Base-by-base conservation (phyloP, 2,329 filamentous ascomycete species). In the Gnomoniopsis sp. region DNA sequence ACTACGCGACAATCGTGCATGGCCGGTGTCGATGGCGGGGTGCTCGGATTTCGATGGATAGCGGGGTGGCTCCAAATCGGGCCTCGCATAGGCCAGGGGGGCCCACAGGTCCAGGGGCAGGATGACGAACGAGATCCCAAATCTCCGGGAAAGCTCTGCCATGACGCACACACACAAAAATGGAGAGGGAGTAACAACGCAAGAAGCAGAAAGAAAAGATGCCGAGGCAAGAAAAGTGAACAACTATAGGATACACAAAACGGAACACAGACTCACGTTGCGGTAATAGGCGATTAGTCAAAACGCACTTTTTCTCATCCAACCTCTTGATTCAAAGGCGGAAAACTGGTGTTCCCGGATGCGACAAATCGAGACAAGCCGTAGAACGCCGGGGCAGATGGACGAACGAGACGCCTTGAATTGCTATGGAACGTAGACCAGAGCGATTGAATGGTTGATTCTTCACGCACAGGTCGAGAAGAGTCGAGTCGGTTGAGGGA, bases 141-240 rank as follows among this genome's bases (percentile, higher is more conserved):
- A 48, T 51, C 33, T 59, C 57, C 59, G 46, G 59, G 53, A 50
- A 57, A 58, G 56, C 47, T 59, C 53, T 53, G 49, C 23, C 49
- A 62, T 57, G 59, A 57, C 59, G 56, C 56, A 57, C 56, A 30
- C 55, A 54, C 8, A 44, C 47, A 50, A 38, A 38, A 54, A 11
- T 15, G 46, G 46, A 49, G 46, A 47, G 51, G 43, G 34, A 36
- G 51, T 23, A 15, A 53, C 33, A 19, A 36, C 21, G 22, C 21
- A 49, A 49, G 30, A 14, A 12, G 15, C 43, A 11, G 43, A 56
- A 23, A 51, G 36, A 48, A 43, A 56, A 17, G 19, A 15, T 15
- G 38, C n/a, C 14, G n/a, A 6, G n/a, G n/a, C 17, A 7, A 19
- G 8, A 19, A 11, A 46, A 11, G 19, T 15, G 49, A 46, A 33